Conservation (phyloP, 202 grass and related monocot species). For the Setaria viridis region DNA sequence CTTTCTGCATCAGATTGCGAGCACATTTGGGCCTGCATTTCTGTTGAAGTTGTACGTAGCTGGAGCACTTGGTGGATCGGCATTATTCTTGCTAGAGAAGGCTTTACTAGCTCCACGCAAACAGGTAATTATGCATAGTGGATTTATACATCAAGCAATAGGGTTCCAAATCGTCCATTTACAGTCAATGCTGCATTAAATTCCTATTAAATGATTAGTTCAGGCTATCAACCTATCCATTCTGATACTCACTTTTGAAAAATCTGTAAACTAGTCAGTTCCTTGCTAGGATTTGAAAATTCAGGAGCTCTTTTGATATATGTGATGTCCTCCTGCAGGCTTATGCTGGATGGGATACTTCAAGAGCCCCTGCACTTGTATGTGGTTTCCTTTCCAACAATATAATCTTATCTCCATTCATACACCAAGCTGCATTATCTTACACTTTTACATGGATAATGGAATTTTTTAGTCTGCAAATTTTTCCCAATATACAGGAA, state of each 20-base stretch:
- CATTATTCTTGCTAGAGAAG: conserved; percentile 79
- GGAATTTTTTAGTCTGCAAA: neutral
- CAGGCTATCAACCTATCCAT: neutral
- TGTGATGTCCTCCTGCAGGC: conserved; percentile 58
- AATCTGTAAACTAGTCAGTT: neutral
- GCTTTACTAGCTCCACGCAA: conserved; percentile 64
- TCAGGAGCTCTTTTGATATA: conserved; percentile 30
- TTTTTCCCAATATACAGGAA: conserved; percentile 19
- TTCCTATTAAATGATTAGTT: neutral
- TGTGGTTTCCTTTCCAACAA: conserved; percentile 41
- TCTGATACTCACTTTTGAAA: conserved; percentile 9
- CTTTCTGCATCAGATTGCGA: conserved; percentile 68
- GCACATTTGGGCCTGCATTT: conserved; percentile 74
- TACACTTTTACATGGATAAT: conserved; percentile 27
- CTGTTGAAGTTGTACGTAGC: conserved; percentile 77
- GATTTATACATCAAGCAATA: conserved; percentile 13
- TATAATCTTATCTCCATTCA: conserved; percentile 21
- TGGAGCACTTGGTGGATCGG: conserved; percentile 80
- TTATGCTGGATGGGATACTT: conserved; percentile 69
- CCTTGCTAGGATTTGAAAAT: neutral
- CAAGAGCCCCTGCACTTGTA: conserved; percentile 68
- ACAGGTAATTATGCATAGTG: conserved; percentile 45
- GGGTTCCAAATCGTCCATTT: neutral
- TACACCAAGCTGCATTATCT: conserved; percentile 5
- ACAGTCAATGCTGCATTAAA: neutral